Base-by-base conservation (phyloP, 1,284 basidiomycete genomes). In the Trichosporon asahii region DNA sequence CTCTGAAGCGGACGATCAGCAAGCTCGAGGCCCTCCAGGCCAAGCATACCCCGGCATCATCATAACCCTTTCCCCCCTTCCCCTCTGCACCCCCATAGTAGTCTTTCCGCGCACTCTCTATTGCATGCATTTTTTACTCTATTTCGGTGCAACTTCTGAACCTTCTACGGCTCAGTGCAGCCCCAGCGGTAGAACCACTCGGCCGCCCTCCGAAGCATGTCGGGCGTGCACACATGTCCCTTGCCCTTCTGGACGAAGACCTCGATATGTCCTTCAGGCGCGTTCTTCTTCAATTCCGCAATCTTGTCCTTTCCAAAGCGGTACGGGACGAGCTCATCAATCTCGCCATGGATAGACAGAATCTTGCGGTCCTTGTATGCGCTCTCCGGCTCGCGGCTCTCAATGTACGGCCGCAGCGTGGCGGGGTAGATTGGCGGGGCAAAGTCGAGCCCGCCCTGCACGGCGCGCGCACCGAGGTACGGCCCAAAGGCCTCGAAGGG, bases 311-410 rank as follows among this genome's bases (percentile, higher is more conserved):
- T 64, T 3, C 78, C 80, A 29, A 73, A 70, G 18, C 69, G 70
- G 44, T 79, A 71, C 46, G 84, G 77, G 46, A 85, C 78, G 65
- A 82, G 73, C 37, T 70, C 74, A 73, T 86, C 85, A 3, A 77
- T 77, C 25, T 65, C 75, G 0, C 85, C 91, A 2, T 89, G 89
- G 5, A 93, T 80, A 0, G 90, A 87, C 7, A 92, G 84, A 18
- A 93, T 86, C 76, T 88, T 88, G 83, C 91, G 92, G 0, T 87
- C 88, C 0, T 85, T 71, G 79, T 91, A 93, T 0, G 88, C 88
- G 46, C 69, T 57, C 11, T 75, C 69, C 1, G 88, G 87, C 73
- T 89, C 87, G 18, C 84, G 72, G 2, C 76, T 73, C 40, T 83
- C 76, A 31, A 92, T 83, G 63, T 88, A 79, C 5, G 82, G 78